These are phyloP conservation scores for Colletotrichum sp. DNA, from an alignment of 2,329 filamentous ascomycete genomes.

Conservation along the genomic window DNA sequence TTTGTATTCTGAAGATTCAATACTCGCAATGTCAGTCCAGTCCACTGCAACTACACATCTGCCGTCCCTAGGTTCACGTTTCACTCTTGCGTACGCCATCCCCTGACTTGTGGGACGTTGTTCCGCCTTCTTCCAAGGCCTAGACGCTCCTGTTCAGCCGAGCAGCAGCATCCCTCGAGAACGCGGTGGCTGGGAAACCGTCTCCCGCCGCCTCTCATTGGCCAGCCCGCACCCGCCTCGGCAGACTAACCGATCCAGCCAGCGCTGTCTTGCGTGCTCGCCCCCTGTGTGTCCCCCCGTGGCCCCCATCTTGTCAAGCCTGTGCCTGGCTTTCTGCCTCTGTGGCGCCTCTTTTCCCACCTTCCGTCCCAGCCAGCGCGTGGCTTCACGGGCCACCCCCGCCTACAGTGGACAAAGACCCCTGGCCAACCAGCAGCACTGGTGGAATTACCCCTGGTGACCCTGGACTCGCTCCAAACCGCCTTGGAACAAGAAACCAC, in stretches of 20 bases:
- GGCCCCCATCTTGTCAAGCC: neutral
- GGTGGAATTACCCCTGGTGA: neutral
- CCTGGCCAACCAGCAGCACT: constrained; percentile 3
- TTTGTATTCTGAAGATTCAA: neutral
- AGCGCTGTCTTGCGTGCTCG: neutral
- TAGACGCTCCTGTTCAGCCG: neutral
- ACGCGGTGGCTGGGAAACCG: neutral
- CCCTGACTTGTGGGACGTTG: neutral
- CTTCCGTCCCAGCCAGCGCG: neutral
- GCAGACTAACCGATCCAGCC: neutral
- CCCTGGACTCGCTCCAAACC: neutral
- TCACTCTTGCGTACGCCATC: neutral
- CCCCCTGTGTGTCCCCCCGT: neutral
- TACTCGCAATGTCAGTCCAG: neutral
- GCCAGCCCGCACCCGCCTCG: neutral
- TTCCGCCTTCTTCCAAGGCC: neutral
- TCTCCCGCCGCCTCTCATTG: neutral
- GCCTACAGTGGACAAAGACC: neutral
- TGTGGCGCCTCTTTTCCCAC: neutral
- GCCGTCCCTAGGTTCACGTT: neutral
- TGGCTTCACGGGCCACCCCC: neutral
- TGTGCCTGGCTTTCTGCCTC: neutral
- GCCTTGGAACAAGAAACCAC: neutral
- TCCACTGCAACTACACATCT: neutral
- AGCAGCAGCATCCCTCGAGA: neutral